These are phyloP conservation scores for Actinomortierella wolfii DNA, from an alignment of 371 early-diverging fungal species.

Conservation along the genomic window DNA sequence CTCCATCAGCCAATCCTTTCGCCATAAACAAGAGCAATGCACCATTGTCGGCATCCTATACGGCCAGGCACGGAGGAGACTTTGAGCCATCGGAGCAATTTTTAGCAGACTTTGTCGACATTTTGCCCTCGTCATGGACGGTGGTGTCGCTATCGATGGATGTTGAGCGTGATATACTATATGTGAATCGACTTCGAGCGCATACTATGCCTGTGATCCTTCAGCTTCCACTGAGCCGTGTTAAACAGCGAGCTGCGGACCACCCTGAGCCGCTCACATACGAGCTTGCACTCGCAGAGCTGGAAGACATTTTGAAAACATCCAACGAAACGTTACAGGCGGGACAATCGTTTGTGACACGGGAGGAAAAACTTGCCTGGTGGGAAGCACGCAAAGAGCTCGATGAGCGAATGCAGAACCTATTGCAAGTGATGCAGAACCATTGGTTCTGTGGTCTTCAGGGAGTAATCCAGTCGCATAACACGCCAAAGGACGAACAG, in stretches of 20 bases:
- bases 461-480: slow-evolving; percentile 47
- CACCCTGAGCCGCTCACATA: slow-evolving; percentile 28
- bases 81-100: slow-evolving; percentile 35
- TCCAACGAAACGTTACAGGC: slow-evolving; percentile 60
- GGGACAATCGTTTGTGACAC: slow-evolving; percentile 48
- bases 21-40: too few species aligned
- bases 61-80: too few species aligned
- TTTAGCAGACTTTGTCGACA: slow-evolving; percentile 53
- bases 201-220: slow-evolving; percentile 60
- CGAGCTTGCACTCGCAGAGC: slow-evolving; percentile 47
- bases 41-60: neutral
- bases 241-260: slow-evolving; percentile 52
- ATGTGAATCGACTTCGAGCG: slow-evolving; percentile 63
- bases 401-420: slow-evolving; percentile 64
- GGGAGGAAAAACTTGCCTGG: slow-evolving; percentile 74
- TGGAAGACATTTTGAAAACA: slow-evolving; percentile 59
- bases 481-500: slow-evolving; percentile 16
- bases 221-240: slow-evolving; percentile 74
- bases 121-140: slow-evolving; percentile 68
- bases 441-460: slow-evolving; percentile 86
- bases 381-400: slow-evolving; percentile 73
- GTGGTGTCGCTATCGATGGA: slow-evolving; percentile 81
- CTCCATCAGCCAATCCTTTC: too few species aligned
- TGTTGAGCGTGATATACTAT: slow-evolving; percentile 60
- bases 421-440: slow-evolving; percentile 68